These are phyloP conservation scores for Auricularia sp. DNA, from an alignment of 768 basidiomycete species.

Conservation along the genomic window DNA sequence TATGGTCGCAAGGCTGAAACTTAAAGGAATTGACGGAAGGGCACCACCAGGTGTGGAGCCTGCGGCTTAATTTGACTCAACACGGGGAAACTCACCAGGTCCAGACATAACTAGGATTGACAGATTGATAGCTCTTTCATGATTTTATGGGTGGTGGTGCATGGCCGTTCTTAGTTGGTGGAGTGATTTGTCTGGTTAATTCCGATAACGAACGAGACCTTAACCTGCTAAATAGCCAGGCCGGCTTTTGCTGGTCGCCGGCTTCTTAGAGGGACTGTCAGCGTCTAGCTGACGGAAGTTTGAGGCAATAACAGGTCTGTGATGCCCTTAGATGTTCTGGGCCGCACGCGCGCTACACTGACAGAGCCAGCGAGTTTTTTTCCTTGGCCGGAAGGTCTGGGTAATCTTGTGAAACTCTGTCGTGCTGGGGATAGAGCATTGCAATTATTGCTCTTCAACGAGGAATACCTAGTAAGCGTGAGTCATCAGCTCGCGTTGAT, in stretches of 20 bases:
- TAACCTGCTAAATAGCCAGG: slow-evolving; percentile 87
- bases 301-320: slow-evolving; percentile 88
- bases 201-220: slow-evolving; percentile 92
- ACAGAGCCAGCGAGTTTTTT: slow-evolving; percentile 64
- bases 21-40: slow-evolving; percentile 80
- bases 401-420: slow-evolving; percentile 63
- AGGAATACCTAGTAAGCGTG: slow-evolving; percentile 88
- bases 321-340: slow-evolving; percentile 88
- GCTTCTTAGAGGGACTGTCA: slow-evolving; percentile 83
- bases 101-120: too few species aligned
- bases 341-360: slow-evolving; percentile 82
- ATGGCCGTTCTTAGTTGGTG: slow-evolving; percentile 84
- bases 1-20: slow-evolving; percentile 69
- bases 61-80: slow-evolving; percentile 81
- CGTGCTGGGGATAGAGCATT: slow-evolving; percentile 83
- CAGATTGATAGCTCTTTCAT: slow-evolving; percentile 80
- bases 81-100: too few species aligned
- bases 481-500: too few species aligned
- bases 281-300: slow-evolving; percentile 75
- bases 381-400: too few species aligned
- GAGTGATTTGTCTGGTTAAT: slow-evolving; percentile 97
- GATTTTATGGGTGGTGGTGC: slow-evolving; percentile 82
- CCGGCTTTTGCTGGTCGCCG: slow-evolving; percentile 60
- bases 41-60: slow-evolving; percentile 73
- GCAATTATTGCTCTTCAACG: slow-evolving; percentile 88